Percentiles rank a stretch among this genome's conserved stretches.
These are phyloP conservation scores for Scenedesmus sp. DNA, from an alignment of 163 green algal genomes.

Conservation along the genomic window DNA sequence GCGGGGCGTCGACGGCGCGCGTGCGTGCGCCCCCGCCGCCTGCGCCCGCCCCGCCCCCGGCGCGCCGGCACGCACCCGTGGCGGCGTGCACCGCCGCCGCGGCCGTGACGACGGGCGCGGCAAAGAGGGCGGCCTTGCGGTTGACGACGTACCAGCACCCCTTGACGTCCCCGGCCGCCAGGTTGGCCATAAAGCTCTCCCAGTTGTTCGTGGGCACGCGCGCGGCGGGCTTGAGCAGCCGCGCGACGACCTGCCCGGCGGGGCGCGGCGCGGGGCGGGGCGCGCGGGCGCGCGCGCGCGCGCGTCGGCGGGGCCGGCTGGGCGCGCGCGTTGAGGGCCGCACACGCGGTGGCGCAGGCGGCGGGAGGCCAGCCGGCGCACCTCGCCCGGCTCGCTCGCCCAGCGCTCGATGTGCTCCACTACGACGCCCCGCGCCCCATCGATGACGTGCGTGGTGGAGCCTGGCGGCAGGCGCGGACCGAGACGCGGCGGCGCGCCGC, in stretches of 20 bases:
- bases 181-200: constrained; percentile 62
- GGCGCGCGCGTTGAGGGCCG: no score
- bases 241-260: constrained; percentile 37
- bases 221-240: constrained; percentile 43
- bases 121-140: constrained; percentile 26
- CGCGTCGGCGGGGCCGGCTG: no score
- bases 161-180: constrained; percentile 53
- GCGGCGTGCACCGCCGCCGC: constrained; percentile 41
- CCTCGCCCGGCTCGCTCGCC: constrained; percentile 73
- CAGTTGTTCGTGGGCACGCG: constrained; percentile 58
- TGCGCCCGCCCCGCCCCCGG: neutral
- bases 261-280: no score
- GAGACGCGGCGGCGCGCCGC: neutral
- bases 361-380: constrained; percentile 38
- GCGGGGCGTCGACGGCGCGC: no score
- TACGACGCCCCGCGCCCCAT: constrained; percentile 62
- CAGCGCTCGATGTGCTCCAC: constrained; percentile 82
- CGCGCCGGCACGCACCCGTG: constrained; percentile 38
- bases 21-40: neutral
- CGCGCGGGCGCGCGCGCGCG: no score
- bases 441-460: constrained; percentile 79
- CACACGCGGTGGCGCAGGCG: neutral
- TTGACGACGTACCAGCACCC: constrained; percentile 48
- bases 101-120: constrained; percentile 40
- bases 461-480: constrained; percentile 42